Evolutionary conservation across 305 asterid genomes (phyloP).

Genomic region (Fraxinus sp.): DNA sequence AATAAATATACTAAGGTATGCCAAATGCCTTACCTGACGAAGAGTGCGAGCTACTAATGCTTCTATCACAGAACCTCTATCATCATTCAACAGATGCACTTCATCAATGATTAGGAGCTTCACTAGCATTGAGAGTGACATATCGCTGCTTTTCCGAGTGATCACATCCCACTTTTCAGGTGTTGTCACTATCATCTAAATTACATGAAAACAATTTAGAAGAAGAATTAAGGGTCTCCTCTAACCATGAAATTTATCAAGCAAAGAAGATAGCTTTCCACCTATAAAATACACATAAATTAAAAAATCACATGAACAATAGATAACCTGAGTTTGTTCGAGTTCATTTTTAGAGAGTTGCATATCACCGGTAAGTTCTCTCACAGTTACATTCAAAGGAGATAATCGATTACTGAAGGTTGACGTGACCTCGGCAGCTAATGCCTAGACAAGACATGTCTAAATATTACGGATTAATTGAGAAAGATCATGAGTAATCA

Average conservation of each 20-base stretch:
- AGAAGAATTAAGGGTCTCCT: conserved; percentile 8
- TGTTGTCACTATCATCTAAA: conserved; percentile 97
- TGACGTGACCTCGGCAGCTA: conserved; percentile 96
- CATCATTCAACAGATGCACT: conserved; percentile 94
- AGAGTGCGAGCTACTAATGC: conserved; percentile 98
- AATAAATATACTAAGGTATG: conserved; percentile 20
- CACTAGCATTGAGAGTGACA: conserved; percentile 94
- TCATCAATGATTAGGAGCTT: conserved; percentile 97
- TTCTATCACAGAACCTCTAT: conserved; percentile 95
- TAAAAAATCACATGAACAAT: conserved; percentile 21
- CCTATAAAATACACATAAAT: conserved; percentile 5
- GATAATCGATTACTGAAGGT: conserved; percentile 84
- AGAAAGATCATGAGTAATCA: conserved; percentile 19
- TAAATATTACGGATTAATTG: conserved; percentile 27
- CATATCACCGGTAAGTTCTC: conserved; percentile 98
- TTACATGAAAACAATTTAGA: conserved; percentile 23
- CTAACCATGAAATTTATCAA: conserved; percentile 21
- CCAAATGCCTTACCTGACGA: conserved; percentile 68
- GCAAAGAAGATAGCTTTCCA: conserved; percentile 17
- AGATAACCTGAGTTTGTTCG: conserved; percentile 87
- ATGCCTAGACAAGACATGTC: conserved; percentile 52
- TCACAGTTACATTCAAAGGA: conserved; percentile 80
- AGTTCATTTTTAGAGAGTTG: conserved; percentile 87
- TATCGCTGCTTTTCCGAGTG: conserved; percentile 97
- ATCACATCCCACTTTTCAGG: conserved; percentile 99